Evolutionary conservation across 140 eudicot genomes (phyloP), one percentile per base, ranked within the genome.

Genomic region (Stevia rebaudiana): DNA sequence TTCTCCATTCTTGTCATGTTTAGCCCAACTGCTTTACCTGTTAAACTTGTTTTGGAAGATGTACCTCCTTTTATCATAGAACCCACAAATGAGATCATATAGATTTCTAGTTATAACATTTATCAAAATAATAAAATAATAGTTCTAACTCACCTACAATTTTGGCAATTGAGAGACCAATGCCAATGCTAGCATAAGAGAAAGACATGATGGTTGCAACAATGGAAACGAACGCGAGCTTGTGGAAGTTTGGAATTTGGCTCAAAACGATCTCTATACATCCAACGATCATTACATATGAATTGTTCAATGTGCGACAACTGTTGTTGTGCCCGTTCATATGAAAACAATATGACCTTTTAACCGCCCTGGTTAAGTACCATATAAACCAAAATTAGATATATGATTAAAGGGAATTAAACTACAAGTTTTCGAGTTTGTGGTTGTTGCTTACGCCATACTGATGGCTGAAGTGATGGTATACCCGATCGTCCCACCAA

Each of bases 191-290:
- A 0, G 94, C 61, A 50, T 88, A 88, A 1, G 73, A 54, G n/a
- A 84, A 88, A 11, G 96, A 88, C 96, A 88, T 88, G 51, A 84
- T 46, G 8, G 94, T 94, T 0, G 96, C 96, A 49, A 82, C 47
- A 15, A 79, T 43, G 0, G 96, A 88, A 37, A 88, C 76, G 43
- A 75, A 55, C 0, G 94, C 69, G 1, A 88, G 51, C 60, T 84
- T 73, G 52, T 84, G 83, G 33, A 84, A 84, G 62, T 82, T 76
- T 10, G 94, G 96, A n/a, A 84, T 80, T 71, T 84, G 96, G 67
- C 89, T 79, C 67, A 88, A 35, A 11, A 84, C 40, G 9, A 88
- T 67, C 43, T 84, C 80, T 23, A 84, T 63, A 28, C 78, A 47
- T 6, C 87, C 96, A 24, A 88, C 40, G 12, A 80, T 86, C 49